Evolutionary conservation across 1,284 basidiomycete species (phyloP), one percentile per base, ranked within the genome.

Genomic region (Ustilago tritici): DNA sequence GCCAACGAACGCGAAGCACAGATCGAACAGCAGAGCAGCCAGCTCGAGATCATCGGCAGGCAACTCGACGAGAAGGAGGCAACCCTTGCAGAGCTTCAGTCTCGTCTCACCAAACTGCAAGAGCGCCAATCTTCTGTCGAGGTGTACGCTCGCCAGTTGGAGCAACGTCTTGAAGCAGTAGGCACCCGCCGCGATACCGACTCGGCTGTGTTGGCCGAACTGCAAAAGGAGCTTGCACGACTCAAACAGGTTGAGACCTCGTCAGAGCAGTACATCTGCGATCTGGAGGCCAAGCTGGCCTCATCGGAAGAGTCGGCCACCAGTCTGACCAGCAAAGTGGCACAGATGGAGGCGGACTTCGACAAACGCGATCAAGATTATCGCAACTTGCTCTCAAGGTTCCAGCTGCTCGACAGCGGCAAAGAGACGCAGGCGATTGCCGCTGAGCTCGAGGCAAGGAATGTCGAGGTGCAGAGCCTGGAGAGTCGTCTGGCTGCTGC

Each of bases 51-150:
- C 46, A 83, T 86, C 91, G 92, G 77, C 88, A 91, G 50, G 90
- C 93, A 86, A 79, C 81, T 86, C n/a, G 92, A 93, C 49, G 93
- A 92, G 14, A 94, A 96, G 85, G 88, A 92, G 77, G 93, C 95
- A 81, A 90, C 80, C 12, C 72, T 97, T 7, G 92, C 92, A 79
- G 95, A 98, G 84, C 89, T 99, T 54, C 90, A 93, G 70, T 87
- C 90, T 35, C 89, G 95, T 50, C 89, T 97, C 56, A 89, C 90
- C 19, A 97, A 96, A 87, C 87, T 98, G 50, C 89, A 90, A 2
- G 95, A 97, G 85, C 89, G 95, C 62, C 96, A 98, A 86, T 89
- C 91, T 2, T 93, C 94, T 0, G 95, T 93, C 34, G 95, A 98
- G 89, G 93, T 92, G 1, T 98, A 98, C 86, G 92, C 98, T 32